These are phyloP conservation scores for Erodium maritimum DNA, from an alignment of 345 rosid genomes.

Conservation along the genomic window DNA sequence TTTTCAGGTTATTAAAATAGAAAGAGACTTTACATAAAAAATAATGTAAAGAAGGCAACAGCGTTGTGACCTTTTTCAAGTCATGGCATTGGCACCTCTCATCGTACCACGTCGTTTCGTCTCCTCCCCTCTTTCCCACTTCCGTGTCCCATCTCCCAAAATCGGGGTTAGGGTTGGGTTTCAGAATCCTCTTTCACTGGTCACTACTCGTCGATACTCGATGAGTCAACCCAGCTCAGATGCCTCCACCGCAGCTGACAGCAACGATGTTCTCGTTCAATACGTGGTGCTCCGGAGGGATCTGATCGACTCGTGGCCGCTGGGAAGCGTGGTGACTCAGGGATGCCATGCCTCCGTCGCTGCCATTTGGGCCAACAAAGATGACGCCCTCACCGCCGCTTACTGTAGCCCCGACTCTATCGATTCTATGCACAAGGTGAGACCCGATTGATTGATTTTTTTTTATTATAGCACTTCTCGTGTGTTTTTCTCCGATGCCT, in stretches of 20 bases:
- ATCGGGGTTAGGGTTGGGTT: background rate
- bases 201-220: constrained; percentile 3
- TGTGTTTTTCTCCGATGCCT: background rate
- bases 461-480: background rate
- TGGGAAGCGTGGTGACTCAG: constrained; percentile 87
- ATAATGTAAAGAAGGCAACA: too few relatives aligned
- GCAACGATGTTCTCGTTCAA: constrained; percentile 50
- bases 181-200: constrained; percentile 8
- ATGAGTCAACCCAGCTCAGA: constrained; percentile 10
- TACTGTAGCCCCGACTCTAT: constrained; percentile 64
- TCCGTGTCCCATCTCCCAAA: background rate
- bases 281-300: constrained; percentile 81
- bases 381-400: constrained; percentile 44
- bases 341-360: constrained; percentile 90
- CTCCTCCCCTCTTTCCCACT: background rate
- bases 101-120: background rate
- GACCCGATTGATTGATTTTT: background rate
- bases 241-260: constrained; percentile 9
- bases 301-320: constrained; percentile 83
- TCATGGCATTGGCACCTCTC: too few relatives aligned
- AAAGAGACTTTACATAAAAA: too few relatives aligned
- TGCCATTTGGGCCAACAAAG: constrained; percentile 65
- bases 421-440: constrained; percentile 81
- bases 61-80: too few relatives aligned
- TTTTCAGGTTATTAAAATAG: too few relatives aligned